Evolutionary conservation across 805 yeast species (phyloP).

Genomic region (Isabelozyma pseudorhagii): DNA sequence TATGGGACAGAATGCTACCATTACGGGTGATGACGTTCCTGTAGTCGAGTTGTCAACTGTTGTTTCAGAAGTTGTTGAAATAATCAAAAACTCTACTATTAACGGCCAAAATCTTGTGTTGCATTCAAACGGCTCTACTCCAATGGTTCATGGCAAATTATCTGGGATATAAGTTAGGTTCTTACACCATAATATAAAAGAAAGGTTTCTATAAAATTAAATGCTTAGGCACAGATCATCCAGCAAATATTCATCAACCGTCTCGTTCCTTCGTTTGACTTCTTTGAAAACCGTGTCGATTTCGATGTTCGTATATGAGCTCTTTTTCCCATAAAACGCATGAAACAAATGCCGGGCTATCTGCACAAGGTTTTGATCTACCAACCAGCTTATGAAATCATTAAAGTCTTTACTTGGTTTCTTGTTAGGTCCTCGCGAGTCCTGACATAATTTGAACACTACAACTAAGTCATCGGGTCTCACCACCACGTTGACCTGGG

Average conservation of each 20-base stretch:
- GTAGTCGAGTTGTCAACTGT: slow-evolving; percentile 24
- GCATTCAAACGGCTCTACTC: background rate
- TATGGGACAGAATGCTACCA: slow-evolving; percentile 46
- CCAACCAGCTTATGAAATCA: slow-evolving; percentile 12
- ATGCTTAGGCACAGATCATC: no score
- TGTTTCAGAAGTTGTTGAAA: slow-evolving; percentile 18
- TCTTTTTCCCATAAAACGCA: background rate
- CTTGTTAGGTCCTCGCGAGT: background rate
- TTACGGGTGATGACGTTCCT: slow-evolving; percentile 14
- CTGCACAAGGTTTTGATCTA: slow-evolving; percentile 1
- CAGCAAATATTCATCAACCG: no score
- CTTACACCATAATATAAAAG: no score
- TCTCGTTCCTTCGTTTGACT: no score
- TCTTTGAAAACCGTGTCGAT: background rate
- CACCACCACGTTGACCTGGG: background rate
- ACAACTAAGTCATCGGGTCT: background rate
- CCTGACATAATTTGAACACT: background rate
- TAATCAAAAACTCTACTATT: slow-evolving; percentile 16
- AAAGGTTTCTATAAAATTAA: no score
- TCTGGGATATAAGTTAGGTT: no score
- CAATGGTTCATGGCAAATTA: background rate
- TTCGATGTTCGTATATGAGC: background rate
- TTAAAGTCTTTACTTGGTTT: slow-evolving; percentile 4
- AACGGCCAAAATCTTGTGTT: slow-evolving; percentile 22
- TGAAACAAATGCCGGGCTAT: background rate